Evolutionary conservation across 805 yeast genomes (phyloP).

Genomic region (Sungouiozyma intestinalis): DNA sequence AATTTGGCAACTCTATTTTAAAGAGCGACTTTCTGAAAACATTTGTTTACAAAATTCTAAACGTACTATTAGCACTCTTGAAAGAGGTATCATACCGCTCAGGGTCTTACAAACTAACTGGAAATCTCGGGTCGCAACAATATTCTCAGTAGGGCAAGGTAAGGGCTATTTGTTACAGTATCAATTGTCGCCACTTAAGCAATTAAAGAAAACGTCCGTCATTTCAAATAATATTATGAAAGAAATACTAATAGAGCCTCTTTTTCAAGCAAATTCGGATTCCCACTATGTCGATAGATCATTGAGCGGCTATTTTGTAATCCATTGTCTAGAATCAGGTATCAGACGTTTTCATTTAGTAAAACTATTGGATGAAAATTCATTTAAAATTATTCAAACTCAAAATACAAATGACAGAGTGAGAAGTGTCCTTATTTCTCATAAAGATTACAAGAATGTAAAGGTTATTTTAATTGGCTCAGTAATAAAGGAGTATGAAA

Average conservation of each 20-base stretch:
- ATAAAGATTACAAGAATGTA: neutral
- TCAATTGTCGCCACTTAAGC: neutral
- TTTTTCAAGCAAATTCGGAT: neutral
- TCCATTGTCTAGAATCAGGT: neutral
- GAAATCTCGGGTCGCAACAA: neutral
- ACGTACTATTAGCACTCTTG: no score
- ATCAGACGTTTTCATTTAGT: neutral
- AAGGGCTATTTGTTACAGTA: neutral
- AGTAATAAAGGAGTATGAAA: neutral
- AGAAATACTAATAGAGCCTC: neutral
- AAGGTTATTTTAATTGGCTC: neutral
- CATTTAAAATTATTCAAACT: neutral
- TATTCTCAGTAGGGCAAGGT: neutral
- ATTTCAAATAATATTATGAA: neutral
- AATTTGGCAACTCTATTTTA: neutral
- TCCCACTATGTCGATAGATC: neutral
- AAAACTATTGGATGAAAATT: neutral
- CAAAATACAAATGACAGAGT: neutral
- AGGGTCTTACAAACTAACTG: neutral
- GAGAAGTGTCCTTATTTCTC: neutral
- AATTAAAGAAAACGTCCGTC: neutral
- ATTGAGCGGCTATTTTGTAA: neutral
- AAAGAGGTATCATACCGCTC: neutral
- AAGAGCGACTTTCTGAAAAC: no score
- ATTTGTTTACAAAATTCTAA: no score